phyloP scores from a whole-genome alignment of 2,329 filamentous ascomycete species.

The Penicillium sp. region DNA sequence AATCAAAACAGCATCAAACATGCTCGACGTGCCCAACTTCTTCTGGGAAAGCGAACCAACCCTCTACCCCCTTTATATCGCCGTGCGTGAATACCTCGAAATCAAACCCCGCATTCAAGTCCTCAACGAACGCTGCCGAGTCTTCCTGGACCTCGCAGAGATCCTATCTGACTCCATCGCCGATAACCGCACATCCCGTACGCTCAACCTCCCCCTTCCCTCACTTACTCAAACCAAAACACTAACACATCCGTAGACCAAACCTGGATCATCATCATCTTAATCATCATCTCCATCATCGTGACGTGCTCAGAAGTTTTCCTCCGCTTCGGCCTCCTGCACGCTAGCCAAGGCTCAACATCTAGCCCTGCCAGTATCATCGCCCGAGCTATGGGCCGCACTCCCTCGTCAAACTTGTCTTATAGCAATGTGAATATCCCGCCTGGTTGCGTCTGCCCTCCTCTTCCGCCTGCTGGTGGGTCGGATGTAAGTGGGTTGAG shows the following conservation, averaged over 20 bases:
- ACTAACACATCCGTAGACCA: slow-evolving; percentile 54
- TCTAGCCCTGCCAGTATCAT: slow-evolving; percentile 15
- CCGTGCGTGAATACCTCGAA: slow-evolving; percentile 94
- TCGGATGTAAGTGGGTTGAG: slow-evolving; percentile 5
- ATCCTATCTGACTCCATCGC: slow-evolving; percentile 90
- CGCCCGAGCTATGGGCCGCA: slow-evolving; percentile 21
- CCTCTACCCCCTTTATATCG: slow-evolving; percentile 87
- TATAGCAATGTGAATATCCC: slow-evolving; percentile 12
- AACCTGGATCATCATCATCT: slow-evolving; percentile 96
- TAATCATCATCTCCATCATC: slow-evolving; percentile 86
- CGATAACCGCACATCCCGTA: slow-evolving; percentile 87
- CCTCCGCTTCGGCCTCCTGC: slow-evolving; percentile 75
- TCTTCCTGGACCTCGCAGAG: slow-evolving; percentile 94
- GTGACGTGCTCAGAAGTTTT: slow-evolving; percentile 89
- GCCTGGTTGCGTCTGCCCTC: slow-evolving; percentile 23
- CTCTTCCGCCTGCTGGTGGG: slow-evolving; percentile 9
- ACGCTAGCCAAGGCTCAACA: slow-evolving; percentile 26
- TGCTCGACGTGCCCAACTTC: slow-evolving; percentile 83
- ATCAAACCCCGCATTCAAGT: slow-evolving; percentile 95
- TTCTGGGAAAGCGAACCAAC: slow-evolving; percentile 95
- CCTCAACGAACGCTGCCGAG: slow-evolving; percentile 91
- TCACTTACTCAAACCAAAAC: not conserved
- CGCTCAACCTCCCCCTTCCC: slow-evolving; percentile 14
- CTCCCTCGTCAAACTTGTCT: slow-evolving; percentile 16
- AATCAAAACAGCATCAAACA: slow-evolving; percentile 70